Conservation (phyloP, 768 basidiomycete species). For the Cubamyces sp. region DNA sequence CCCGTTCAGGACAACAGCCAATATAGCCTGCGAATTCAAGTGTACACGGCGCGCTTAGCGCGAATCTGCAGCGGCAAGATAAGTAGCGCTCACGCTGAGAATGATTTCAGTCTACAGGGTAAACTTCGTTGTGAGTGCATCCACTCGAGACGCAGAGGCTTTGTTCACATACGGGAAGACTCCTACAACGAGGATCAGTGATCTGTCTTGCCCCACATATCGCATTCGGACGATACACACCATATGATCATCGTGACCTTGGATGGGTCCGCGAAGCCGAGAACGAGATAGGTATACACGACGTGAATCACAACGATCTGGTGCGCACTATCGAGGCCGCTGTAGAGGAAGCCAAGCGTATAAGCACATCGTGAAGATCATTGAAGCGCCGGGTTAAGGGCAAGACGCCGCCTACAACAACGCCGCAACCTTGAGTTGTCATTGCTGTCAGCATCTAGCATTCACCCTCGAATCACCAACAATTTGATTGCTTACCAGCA, state of each 20-base stretch:
- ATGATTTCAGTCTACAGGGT: not conserved
- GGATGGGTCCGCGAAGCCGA: not conserved
- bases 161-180: not conserved
- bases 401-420: not conserved
- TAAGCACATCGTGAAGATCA: too few species aligned
- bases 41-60: too few species aligned
- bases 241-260: not conserved
- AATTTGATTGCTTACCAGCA: not conserved
- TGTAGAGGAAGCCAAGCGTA: not conserved
- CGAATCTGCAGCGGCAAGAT: too few species aligned
- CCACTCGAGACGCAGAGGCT: too few species aligned
- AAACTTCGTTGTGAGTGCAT: not conserved
- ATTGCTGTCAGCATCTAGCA: not conserved
- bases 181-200: not conserved
- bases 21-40: not conserved
- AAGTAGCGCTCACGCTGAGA: not conserved
- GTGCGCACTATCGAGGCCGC: not conserved
- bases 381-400: not conserved
- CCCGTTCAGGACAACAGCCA: not conserved
- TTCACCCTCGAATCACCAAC: not conserved
- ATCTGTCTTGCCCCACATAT: too few species aligned
- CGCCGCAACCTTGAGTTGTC: not conserved
- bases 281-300: not conserved
- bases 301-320: conserved; percentile 3
- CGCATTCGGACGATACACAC: not conserved